phyloP scores from a whole-genome alignment of 2,329 filamentous ascomycete species.

The Aspergillus fumigatiaffinis region DNA sequence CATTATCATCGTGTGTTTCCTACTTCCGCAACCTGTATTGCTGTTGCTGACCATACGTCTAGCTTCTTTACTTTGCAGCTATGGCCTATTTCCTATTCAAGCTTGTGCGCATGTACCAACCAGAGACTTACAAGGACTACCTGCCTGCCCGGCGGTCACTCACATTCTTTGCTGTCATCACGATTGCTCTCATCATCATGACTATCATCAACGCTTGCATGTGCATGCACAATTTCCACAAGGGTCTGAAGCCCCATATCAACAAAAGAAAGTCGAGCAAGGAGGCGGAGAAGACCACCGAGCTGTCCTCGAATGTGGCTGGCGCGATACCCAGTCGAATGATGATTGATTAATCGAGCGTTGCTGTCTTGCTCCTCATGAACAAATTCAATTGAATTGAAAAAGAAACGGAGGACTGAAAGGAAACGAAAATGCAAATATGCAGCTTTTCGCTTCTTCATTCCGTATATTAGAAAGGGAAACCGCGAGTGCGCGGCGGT shows the following conservation, averaged over 20 bases:
- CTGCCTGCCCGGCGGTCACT: slow-evolving; percentile 75
- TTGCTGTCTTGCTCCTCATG: neutral
- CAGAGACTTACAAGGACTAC: slow-evolving; percentile 59
- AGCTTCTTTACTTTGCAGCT: slow-evolving; percentile 78
- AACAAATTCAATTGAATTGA: neutral
- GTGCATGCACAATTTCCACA: slow-evolving; percentile 87
- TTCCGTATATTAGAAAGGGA: slow-evolving; percentile 8
- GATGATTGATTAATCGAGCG: slow-evolving; percentile 41
- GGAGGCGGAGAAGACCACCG: slow-evolving; percentile 48
- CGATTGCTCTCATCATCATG: slow-evolving; percentile 78
- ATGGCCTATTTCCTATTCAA: slow-evolving; percentile 98
- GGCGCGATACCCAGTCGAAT: slow-evolving; percentile 39
- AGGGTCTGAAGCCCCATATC: slow-evolving; percentile 84
- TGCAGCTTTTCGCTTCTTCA: slow-evolving; percentile 4
- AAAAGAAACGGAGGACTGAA: neutral
- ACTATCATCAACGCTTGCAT: slow-evolving; percentile 84
- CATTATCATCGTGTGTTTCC: slow-evolving; percentile 60
- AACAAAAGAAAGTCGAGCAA: slow-evolving; percentile 53
- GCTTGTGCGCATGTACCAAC: slow-evolving; percentile 88
- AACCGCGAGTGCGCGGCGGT: neutral
- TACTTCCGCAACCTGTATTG: slow-evolving; percentile 1
- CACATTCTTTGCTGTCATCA: slow-evolving; percentile 91
- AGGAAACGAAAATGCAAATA: neutral
- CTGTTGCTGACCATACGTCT: slow-evolving; percentile 11
- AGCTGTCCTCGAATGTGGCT: slow-evolving; percentile 36